A percentile compares a stretch with the other conserved stretches of the same genome.
Evolutionary conservation across 306 rosid genomes (phyloP).

Genomic region (Aeschynomene evenia): DNA sequence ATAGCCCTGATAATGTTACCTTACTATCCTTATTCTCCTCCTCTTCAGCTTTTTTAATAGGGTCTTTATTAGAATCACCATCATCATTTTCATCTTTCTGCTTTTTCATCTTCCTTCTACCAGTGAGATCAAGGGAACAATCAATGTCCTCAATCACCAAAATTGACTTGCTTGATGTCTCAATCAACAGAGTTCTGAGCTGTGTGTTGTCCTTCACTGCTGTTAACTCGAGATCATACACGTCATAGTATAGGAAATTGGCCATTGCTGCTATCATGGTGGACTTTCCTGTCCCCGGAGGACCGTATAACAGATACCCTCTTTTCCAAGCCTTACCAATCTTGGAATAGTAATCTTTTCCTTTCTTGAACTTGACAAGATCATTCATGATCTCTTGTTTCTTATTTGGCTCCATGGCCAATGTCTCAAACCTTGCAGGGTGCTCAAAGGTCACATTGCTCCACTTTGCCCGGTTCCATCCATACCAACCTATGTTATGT

Average conservation of each 20-base stretch:
- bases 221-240: slow-evolving; percentile 37
- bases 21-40: slow-evolving; percentile 31
- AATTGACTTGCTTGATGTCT: slow-evolving; percentile 36
- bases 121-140: slow-evolving; percentile 36
- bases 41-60: slow-evolving; percentile 20
- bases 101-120: slow-evolving; percentile 28
- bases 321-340: slow-evolving; percentile 40
- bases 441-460: slow-evolving; percentile 41
- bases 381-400: slow-evolving; percentile 37
- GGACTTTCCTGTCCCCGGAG: slow-evolving; percentile 36
- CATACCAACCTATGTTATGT: slow-evolving; percentile 27
- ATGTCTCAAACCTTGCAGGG: slow-evolving; percentile 35
- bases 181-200: slow-evolving; percentile 31
- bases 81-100: slow-evolving; percentile 14
- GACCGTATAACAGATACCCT: slow-evolving; percentile 30
- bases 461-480: slow-evolving; percentile 44
- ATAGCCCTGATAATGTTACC: slow-evolving; percentile 35
- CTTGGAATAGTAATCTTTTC: slow-evolving; percentile 37
- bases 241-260: slow-evolving; percentile 40
- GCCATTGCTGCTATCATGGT: slow-evolving; percentile 42
- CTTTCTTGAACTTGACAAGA: slow-evolving; percentile 34
- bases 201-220: slow-evolving; percentile 39
- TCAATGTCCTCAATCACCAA: slow-evolving; percentile 38
- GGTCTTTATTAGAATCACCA: slow-evolving; percentile 24
- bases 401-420: slow-evolving; percentile 30